phyloP scores from a whole-genome alignment of 2,329 filamentous ascomycete genomes.

The Fusarium buxicola region DNA sequence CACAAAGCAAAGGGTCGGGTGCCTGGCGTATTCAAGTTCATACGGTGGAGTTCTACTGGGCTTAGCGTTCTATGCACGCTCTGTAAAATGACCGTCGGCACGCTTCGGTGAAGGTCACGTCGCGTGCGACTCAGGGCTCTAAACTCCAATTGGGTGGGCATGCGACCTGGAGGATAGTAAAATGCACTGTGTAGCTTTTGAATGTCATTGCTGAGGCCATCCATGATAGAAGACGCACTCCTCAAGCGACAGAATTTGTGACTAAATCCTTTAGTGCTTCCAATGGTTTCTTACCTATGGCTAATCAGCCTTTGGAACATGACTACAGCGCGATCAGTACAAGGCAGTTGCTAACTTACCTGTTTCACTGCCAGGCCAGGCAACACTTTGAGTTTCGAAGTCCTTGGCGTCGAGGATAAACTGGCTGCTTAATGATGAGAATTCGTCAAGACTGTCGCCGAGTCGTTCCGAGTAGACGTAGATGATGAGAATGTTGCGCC shows the following conservation, averaged over 20 bases:
- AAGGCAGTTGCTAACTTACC: too few species aligned
- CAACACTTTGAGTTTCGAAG: too few species aligned
- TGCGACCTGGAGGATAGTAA: constrained; percentile 21
- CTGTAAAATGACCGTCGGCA: constrained; percentile 19
- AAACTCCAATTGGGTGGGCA: constrained; percentile 28
- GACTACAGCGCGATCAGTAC: too few species aligned
- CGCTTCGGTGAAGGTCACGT: constrained; percentile 25
- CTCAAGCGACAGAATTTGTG: neutral
- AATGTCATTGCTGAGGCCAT: neutral
- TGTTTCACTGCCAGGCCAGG: too few species aligned
- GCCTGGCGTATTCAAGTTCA: constrained; percentile 33
- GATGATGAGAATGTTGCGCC: constrained; percentile 43
- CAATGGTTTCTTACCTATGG: too few species aligned
- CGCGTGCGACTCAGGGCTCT: constrained; percentile 14
- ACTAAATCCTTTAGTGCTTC: too few species aligned
- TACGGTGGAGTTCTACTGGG: constrained; percentile 19
- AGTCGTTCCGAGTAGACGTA: constrained; percentile 34
- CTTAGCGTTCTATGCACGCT: constrained; percentile 15
- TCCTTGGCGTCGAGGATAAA: constrained; percentile 51
- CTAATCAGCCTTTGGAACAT: too few species aligned
- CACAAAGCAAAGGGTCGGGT: constrained; percentile 1
- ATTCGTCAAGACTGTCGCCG: constrained; percentile 56
- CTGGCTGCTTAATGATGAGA: constrained; percentile 58
- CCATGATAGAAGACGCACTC: neutral
- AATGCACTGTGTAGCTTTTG: neutral